Base-by-base conservation (phyloP, 2,329 filamentous ascomycete species). In the Colletotrichum sp. region DNA sequence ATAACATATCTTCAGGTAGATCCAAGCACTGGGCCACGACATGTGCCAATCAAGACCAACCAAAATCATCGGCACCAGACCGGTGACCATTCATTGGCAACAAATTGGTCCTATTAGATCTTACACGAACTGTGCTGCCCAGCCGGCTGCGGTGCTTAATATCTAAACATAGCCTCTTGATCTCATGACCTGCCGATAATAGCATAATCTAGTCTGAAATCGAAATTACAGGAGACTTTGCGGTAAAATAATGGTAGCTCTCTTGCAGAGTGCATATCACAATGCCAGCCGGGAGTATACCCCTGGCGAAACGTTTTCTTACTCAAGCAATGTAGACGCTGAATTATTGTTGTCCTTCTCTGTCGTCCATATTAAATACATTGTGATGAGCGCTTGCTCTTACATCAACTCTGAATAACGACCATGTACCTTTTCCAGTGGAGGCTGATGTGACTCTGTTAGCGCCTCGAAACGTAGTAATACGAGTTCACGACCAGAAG, bases 391-490 rank as follows among this genome's bases (percentile, higher is more conserved):
- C 39, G 0, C 39, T 44, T 44, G 5, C 1, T 25, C 25, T 25
- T 3, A 25, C 25, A 25, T 4, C 25, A 25, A 25, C 25, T 25
- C 25, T 25, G n/a, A n/a, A n/a, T n/a, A n/a, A n/a, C n/a, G n/a
- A n/a, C n/a, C n/a, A n/a, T n/a, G n/a, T n/a, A n/a, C n/a, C n/a
- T n/a, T n/a, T n/a, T n/a, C n/a, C n/a, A n/a, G n/a, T n/a, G n/a
- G n/a, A n/a, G n/a, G n/a, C 11, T 22, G 3, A 49, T 13, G 11
- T n/a, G 6, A 1, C 44, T 49, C 3, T 44, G 39, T n/a, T 0
- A 3, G n/a, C 44, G 0, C 44, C n/a, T 49, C 44, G n/a, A 3
- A 49, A 1, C 0, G 9, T 11, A 44, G 3, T 0, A 44, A 44
- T 11, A 12, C 5, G 39, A 11, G 39, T 12, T 44, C 19, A 44